Conservation (phyloP, 2,329 filamentous ascomycete genomes). For the Bimuria novae-zelandiae region DNA sequence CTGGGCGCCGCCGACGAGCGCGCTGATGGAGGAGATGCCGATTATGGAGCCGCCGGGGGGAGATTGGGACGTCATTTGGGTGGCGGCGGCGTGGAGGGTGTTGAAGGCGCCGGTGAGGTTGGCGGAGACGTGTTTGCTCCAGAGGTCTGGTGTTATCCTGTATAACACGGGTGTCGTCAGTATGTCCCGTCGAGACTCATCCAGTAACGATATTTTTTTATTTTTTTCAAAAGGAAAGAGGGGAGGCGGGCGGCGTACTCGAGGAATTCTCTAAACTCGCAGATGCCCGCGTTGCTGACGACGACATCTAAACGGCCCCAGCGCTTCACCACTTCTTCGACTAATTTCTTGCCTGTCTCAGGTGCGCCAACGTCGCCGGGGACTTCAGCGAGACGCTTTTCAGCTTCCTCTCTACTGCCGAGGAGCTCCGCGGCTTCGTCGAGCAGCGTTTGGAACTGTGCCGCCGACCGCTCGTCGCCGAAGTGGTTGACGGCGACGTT, state of each 20-base stretch:
- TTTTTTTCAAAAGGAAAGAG: neutral
- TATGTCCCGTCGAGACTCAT: too few relatives aligned
- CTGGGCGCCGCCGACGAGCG: conserved; percentile 74
- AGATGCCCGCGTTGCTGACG: conserved; percentile 87
- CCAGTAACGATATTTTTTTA: too few relatives aligned
- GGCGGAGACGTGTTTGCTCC: conserved; percentile 72
- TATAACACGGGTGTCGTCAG: too few relatives aligned
- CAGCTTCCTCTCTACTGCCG: conserved; percentile 36
- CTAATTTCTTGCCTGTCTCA: conserved; percentile 70
- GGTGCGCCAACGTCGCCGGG: conserved; percentile 78
- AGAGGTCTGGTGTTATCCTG: conserved; percentile 70
- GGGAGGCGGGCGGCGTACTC: conserved; percentile 53
- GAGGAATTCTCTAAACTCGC: conserved; percentile 85
- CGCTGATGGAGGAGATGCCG: conserved; percentile 72
- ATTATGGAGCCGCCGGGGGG: conserved; percentile 77
- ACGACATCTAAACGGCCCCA: conserved; percentile 68
- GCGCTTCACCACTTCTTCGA: conserved; percentile 65
- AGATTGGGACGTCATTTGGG: conserved; percentile 73
- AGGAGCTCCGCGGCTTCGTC: conserved; percentile 39
- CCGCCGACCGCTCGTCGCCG: conserved; percentile 56
- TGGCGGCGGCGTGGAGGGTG: conserved; percentile 80
- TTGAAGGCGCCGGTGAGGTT: conserved; percentile 92
- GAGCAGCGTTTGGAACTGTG: conserved; percentile 55
- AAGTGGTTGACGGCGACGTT: conserved; percentile 82
- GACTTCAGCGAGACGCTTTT: conserved; percentile 63